phyloP scores from a whole-genome alignment of 768 basidiomycete genomes.

The Agrocybe praecox region DNA sequence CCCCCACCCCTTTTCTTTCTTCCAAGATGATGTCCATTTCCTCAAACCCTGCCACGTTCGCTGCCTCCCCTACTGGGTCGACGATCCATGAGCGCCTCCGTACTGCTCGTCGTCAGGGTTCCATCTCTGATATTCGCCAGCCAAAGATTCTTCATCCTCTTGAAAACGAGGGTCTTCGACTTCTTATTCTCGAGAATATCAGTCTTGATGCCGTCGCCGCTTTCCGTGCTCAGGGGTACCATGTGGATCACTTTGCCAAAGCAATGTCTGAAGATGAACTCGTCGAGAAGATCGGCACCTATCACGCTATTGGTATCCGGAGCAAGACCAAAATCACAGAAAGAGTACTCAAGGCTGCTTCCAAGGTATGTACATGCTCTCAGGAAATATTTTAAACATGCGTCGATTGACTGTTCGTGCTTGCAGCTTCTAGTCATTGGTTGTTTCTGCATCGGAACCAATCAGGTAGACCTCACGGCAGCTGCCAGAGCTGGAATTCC shows the following conservation, averaged over 20 bases:
- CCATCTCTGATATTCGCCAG: conserved; percentile 44
- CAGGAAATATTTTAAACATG: background rate
- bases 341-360: conserved; percentile 82
- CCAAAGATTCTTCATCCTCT: conserved; percentile 79
- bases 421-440: conserved; percentile 90
- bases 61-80: conserved; percentile 52
- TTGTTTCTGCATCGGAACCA: conserved; percentile 99
- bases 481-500: conserved; percentile 90
- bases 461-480: conserved; percentile 90
- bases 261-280: conserved; percentile 95
- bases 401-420: background rate
- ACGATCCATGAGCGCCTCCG: conserved; percentile 49
- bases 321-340: conserved; percentile 97
- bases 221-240: conserved; percentile 83
- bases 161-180: conserved; percentile 77
- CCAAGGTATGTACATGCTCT: conserved; percentile 56
- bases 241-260: conserved; percentile 86
- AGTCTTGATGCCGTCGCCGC: conserved; percentile 84
- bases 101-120: conserved; percentile 29
- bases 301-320: conserved; percentile 95
- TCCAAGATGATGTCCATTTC: conserved; percentile 45
- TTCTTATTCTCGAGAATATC: conserved; percentile 95
- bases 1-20: background rate
- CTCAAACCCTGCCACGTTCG: conserved; percentile 48
- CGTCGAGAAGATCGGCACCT: conserved; percentile 74